Percentiles rank a stretch among this genome's conserved stretches.
phyloP scores from a whole-genome alignment of 257 asterid species.

The Petunia axillaris region DNA sequence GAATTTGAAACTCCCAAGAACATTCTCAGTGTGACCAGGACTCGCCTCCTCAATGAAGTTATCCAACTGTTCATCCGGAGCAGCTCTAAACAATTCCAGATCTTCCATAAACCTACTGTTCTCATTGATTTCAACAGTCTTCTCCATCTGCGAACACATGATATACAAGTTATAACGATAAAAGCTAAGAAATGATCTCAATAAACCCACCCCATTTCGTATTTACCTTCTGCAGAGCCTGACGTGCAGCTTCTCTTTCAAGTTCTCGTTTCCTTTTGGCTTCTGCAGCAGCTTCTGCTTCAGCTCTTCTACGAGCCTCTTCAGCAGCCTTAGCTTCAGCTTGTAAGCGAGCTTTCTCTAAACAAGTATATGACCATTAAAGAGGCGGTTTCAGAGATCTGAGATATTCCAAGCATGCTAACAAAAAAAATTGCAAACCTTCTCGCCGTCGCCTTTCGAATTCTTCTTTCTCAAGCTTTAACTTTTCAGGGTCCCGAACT shows the following conservation, averaged over 20 bases:
- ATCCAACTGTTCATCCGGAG: constrained; percentile 52
- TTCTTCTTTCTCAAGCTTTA: constrained; percentile 77
- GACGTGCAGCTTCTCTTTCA: constrained; percentile 88
- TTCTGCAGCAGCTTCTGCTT: constrained; percentile 84
- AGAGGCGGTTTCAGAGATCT: neutral
- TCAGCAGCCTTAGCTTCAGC: constrained; percentile 96
- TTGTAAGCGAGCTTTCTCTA: constrained; percentile 90
- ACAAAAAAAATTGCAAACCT: constrained; percentile 44
- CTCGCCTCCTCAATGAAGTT: constrained; percentile 64
- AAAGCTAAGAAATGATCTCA: neutral
- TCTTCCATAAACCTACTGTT: constrained; percentile 68
- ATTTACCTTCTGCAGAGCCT: constrained; percentile 53
- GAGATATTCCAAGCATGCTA: neutral
- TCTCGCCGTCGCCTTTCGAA: constrained; percentile 75
- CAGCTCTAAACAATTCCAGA: constrained; percentile 69
- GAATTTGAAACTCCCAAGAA: constrained; percentile 71
- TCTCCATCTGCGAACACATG: constrained; percentile 60
- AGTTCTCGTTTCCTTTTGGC: constrained; percentile 66
- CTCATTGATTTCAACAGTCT: constrained; percentile 84
- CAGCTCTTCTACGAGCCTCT: constrained; percentile 77
- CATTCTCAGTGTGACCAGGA: constrained; percentile 67
- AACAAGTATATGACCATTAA: constrained; percentile 1
- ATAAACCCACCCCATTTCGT: neutral
- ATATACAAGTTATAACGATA: neutral
- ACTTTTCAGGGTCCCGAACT: constrained; percentile 72